Evolutionary conservation across 2,329 filamentous ascomycete species (phyloP), one percentile per base, ranked within the genome.

Genomic region (Orbilia ellipsospora): DNA sequence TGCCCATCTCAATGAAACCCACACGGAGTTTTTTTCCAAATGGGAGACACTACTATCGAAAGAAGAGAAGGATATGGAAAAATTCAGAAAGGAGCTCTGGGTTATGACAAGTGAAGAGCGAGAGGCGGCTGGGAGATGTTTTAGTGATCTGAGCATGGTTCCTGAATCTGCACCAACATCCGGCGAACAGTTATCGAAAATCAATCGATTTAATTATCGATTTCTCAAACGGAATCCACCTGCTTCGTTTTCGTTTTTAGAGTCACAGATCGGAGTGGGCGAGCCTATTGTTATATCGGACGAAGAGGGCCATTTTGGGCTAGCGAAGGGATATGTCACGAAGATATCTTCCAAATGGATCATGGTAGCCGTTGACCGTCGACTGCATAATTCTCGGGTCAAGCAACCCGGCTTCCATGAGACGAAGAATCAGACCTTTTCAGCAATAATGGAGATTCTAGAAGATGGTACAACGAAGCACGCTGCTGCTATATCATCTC

Each of bases 211-310:
- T 80, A 88, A 88, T 61, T 99, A 99, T 83, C 91, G 88, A 0
- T 93, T 99, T 77, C 81, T 92, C 80, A 96, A 96, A 81, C 86
- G 86, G 23, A 81, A 86, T 0, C 80, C 84, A 1, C 31, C 50
- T 18, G 79, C 88, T 0, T 86, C 86, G 0, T 94, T 95, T 80
- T 96, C 93, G 0, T 99, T 99, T 80, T 84, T 92, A 0, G 94
- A 98, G 79, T 98, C 94, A 0, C 93, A 98, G 80, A 87, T 99
- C 31, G 88, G 86, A 1, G 86, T 92, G 26, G 94, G 94, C 50
- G 95, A 99, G 80, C 94, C 95, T 0, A 90, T 98, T 59, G 95
- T 99, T n/a, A 88, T 99, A 2, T 98, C 95, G 0, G 95, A 97
- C 79, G 95, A 99, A 82, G 87, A 92, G 75, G 95, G 95, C 0